Conservation (phyloP, 345 rosid genomes). For the Eucalyptus shirleyi region DNA sequence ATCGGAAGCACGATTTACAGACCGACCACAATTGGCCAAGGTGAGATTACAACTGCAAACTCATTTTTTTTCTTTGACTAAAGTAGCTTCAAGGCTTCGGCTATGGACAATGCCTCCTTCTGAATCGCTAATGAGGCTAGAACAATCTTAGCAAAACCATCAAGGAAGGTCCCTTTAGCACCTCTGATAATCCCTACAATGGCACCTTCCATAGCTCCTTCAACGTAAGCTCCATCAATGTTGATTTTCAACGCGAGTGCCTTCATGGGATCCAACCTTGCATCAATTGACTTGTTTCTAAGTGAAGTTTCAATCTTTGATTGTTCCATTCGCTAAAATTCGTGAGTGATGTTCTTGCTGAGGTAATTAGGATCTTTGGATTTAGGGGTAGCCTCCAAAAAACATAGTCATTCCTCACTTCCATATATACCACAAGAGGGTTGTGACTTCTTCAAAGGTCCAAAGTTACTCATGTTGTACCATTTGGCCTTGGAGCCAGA, state of each 20-base stretch:
- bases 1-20: not conserved
- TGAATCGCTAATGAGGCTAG: not conserved
- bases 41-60: not conserved
- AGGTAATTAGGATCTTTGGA: not conserved
- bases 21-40: not conserved
- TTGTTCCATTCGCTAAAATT: not conserved
- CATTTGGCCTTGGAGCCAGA: no score
- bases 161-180: not conserved
- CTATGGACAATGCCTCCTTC: not conserved
- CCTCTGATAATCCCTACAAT: not conserved
- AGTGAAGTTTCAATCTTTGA: not conserved
- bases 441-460: no score
- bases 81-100: not conserved
- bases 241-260: not conserved
- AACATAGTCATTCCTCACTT: not conserved
- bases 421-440: not conserved
- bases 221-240: not conserved
- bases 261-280: not conserved
- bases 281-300: not conserved
- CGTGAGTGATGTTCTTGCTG: rapidly evolving
- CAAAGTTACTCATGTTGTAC: no score
- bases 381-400: not conserved
- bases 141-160: not conserved
- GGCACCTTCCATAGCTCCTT: not conserved
- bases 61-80: no score